A percentile compares a stretch with the other conserved stretches of the same genome.
These are phyloP conservation scores for Melaleuca quinquenervia DNA, from an alignment of 345 rosid genomes.

Conservation along the genomic window DNA sequence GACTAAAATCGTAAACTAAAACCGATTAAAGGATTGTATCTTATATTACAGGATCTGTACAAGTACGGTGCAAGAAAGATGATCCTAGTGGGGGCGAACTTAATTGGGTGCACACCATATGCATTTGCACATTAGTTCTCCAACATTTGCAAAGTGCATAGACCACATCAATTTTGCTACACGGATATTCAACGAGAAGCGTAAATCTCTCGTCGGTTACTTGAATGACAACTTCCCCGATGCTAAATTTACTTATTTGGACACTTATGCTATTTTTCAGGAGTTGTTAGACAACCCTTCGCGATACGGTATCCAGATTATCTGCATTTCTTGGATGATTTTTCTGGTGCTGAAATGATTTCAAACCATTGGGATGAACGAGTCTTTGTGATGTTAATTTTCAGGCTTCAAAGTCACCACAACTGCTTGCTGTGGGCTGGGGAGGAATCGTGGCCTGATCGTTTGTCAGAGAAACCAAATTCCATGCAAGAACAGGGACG, in stretches of 20 bases:
- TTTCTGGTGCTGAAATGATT: neutral
- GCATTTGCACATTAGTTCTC: slow-evolving; percentile 15
- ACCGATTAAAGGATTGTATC: too few relatives aligned
- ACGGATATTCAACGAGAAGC: slow-evolving; percentile 38
- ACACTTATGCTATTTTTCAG: neutral
- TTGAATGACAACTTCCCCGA: slow-evolving; percentile 30
- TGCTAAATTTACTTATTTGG: slow-evolving; percentile 29
- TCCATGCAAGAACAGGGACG: slow-evolving; percentile 14
- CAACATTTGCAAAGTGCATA: slow-evolving; percentile 18
- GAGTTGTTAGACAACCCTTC: neutral
- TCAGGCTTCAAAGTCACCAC: slow-evolving; percentile 2
- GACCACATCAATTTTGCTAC: slow-evolving; percentile 29
- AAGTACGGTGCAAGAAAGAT: slow-evolving; percentile 52
- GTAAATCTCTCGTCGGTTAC: slow-evolving; percentile 30
- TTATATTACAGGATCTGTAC: slow-evolving; percentile 32
- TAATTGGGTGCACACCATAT: slow-evolving; percentile 58
- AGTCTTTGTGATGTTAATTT: neutral
- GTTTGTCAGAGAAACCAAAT: slow-evolving; percentile 13
- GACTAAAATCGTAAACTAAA: too few relatives aligned
- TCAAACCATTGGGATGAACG: neutral
- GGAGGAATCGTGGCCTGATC: slow-evolving; percentile 4
- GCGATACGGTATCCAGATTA: neutral
- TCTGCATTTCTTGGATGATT: neutral
- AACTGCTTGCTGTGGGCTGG: slow-evolving; percentile 15
- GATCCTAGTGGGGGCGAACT: slow-evolving; percentile 32